Evolutionary conservation across 2,329 filamentous ascomycete genomes (phyloP), one percentile per base, ranked within the genome.

Genomic region (Plenodomus lindquistii): DNA sequence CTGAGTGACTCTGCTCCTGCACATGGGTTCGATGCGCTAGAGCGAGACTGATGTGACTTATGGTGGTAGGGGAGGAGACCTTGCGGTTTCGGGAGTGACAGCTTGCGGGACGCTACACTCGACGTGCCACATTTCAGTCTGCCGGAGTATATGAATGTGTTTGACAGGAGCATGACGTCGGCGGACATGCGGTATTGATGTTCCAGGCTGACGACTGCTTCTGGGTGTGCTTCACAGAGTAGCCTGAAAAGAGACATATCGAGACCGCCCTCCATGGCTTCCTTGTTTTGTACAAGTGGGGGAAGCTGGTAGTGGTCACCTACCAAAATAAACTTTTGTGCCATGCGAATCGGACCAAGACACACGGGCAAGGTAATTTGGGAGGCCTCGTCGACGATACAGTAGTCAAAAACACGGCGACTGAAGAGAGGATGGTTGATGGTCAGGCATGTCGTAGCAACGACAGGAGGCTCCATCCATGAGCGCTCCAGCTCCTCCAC

Each of bases 171-270:
- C 93, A 97, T 97, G 52, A 99, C 89, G 53, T 99, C 94, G 59
- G 94, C 89, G 63, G 91, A 96, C 94, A 99, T 99, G 52, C 94
- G 90, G 69, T 99, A 99, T 69, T 99, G 94, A 65, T 97, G 91
- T 63, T 94, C 91, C 1, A 99, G 82, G 55, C 89, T 96, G 53
- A 95, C 90, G 2, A 99, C 92, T 1, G 91, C 91, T 39, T 85
- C 78, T 0, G 94, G 92, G 55, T 97, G 92, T 0, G 83, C 82
- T 64, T 97, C 94, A 1, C 91, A 97, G 11, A 99, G 82, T 3
- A 94, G 81, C 69, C 96, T 96, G 81, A 99, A 99, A 42, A 99
- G 79, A 68, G 90, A 96, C 38, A 97, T 82, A 69, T 99, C 94
- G 4, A 99, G 79, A 1, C 94, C 94, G 11, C 92, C 92, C 46